Conservation (phyloP, 352 stramenopile species). For the Phytophthora niederhauseri region DNA sequence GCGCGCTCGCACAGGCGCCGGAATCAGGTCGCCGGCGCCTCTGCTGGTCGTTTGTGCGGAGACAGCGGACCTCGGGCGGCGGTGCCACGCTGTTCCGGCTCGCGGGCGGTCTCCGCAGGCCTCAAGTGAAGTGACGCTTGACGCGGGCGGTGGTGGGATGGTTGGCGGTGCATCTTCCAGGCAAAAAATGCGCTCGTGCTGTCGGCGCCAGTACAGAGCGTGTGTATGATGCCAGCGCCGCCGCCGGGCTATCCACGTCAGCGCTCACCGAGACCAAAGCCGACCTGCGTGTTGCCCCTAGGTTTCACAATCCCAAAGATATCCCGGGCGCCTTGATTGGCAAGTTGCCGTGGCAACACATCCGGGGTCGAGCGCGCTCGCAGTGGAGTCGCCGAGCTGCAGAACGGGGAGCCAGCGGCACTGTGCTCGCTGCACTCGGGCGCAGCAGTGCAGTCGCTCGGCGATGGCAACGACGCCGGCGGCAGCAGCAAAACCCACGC, state of each 20-base stretch:
- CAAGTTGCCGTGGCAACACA: constrained; percentile 7
- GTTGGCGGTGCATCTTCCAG: constrained; percentile 6
- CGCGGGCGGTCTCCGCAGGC: neutral
- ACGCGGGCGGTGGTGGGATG: neutral
- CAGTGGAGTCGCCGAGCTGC: neutral
- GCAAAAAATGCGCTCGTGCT: neutral
- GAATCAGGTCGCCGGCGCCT: neutral
- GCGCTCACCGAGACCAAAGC: neutral
- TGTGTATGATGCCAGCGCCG: neutral
- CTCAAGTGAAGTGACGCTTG: constrained; percentile 1
- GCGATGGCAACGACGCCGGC: too few species aligned
- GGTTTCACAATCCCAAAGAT: constrained; percentile 24
- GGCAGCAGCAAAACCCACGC: too few species aligned
- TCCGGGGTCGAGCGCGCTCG: constrained; percentile 5
- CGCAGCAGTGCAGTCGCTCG: too few species aligned
- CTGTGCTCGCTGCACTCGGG: too few species aligned
- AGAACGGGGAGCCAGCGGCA: neutral
- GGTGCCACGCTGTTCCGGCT: constrained; percentile 7
- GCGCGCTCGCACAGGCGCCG: neutral
- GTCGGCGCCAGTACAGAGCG: too few species aligned
- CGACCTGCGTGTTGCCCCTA: constrained; percentile 19
- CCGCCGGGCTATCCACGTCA: constrained; percentile 12
- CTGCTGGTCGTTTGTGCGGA: constrained; percentile 1
- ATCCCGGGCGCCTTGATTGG: constrained; percentile 2
- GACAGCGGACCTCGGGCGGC: constrained; percentile 5